A percentile compares a stretch with the other conserved stretches of the same genome.
Conservation (phyloP, 305 asterid species). For the Lippia alba region DNA sequence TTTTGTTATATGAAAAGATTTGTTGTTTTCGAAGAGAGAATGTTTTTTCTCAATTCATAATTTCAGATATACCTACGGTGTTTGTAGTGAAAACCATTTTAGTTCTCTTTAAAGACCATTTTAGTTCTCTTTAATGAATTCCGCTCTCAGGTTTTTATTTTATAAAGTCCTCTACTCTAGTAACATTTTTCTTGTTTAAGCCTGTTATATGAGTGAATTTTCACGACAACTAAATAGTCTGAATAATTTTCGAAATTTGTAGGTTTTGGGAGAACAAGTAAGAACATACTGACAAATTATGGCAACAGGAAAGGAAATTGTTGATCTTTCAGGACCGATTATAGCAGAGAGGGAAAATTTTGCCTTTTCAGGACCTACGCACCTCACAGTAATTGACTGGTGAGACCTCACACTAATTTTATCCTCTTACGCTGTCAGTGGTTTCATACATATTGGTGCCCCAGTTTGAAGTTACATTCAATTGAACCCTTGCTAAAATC, state of each 20-base stretch:
- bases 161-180: too few species aligned
- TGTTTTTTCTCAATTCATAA: too few species aligned
- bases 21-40: too few species aligned
- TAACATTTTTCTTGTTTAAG: not conserved
- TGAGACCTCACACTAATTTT: constrained; percentile 31
- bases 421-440: too few species aligned
- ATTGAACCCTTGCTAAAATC: not conserved
- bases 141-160: too few species aligned
- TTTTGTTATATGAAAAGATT: too few species aligned
- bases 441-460: constrained; percentile 1
- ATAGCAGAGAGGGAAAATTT: constrained; percentile 77
- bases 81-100: too few species aligned
- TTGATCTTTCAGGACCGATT: constrained; percentile 54
- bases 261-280: constrained; percentile 38
- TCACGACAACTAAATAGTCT: too few species aligned
- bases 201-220: too few species aligned
- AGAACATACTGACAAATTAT: constrained; percentile 27
- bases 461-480: not conserved
- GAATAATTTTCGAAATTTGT: constrained; percentile 2
- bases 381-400: constrained; percentile 80
- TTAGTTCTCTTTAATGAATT: too few species aligned
- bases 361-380: constrained; percentile 73
- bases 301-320: constrained; percentile 57
- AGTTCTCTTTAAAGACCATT: too few species aligned
- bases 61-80: too few species aligned